Evolutionary conservation across 768 basidiomycete species (phyloP).

Genomic region (Omphalotus guepiniiformis): DNA sequence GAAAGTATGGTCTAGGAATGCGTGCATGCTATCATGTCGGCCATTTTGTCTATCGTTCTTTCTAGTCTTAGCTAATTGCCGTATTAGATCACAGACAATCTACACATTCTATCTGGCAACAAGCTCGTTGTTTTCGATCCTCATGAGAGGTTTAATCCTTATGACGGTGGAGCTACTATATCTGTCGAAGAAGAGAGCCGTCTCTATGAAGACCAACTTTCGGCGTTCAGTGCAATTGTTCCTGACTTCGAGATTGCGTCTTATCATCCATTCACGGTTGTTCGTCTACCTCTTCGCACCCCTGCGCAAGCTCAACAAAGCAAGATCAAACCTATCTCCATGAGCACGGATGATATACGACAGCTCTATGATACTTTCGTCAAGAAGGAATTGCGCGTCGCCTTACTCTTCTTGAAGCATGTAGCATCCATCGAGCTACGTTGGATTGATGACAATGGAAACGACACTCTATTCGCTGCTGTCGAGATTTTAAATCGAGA

Average conservation of each 20-base stretch:
- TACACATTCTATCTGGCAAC: slow-evolving; percentile 23
- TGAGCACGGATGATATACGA: slow-evolving; percentile 14
- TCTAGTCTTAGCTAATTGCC: neutral
- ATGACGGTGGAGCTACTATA: slow-evolving; percentile 16
- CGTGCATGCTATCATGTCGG: slow-evolving; percentile 27
- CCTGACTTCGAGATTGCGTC: neutral
- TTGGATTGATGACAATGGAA: slow-evolving; percentile 17
- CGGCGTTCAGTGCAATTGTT: slow-evolving; percentile 12
- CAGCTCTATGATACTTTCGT: slow-evolving; percentile 21
- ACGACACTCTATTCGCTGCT: slow-evolving; percentile 12
- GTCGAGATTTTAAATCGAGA: slow-evolving; percentile 14
- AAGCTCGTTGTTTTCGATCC: slow-evolving; percentile 27
- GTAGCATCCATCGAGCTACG: slow-evolving; percentile 22
- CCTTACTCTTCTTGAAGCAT: slow-evolving; percentile 24
- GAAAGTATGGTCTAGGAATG: slow-evolving; percentile 29
- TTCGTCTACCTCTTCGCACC: slow-evolving; percentile 27
- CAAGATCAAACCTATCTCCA: slow-evolving; percentile 11
- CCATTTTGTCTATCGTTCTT: neutral
- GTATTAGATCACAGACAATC: slow-evolving; percentile 30
- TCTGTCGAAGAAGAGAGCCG: slow-evolving; percentile 7
- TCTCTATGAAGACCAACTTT: slow-evolving; percentile 19
- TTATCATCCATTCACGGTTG: slow-evolving; percentile 19
- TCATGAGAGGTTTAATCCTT: slow-evolving; percentile 10
- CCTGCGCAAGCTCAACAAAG: slow-evolving; percentile 9
- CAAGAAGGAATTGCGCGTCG: slow-evolving; percentile 19